These are phyloP conservation scores for Boletellus ananas DNA, from an alignment of 768 basidiomycete species.

Conservation along the genomic window DNA sequence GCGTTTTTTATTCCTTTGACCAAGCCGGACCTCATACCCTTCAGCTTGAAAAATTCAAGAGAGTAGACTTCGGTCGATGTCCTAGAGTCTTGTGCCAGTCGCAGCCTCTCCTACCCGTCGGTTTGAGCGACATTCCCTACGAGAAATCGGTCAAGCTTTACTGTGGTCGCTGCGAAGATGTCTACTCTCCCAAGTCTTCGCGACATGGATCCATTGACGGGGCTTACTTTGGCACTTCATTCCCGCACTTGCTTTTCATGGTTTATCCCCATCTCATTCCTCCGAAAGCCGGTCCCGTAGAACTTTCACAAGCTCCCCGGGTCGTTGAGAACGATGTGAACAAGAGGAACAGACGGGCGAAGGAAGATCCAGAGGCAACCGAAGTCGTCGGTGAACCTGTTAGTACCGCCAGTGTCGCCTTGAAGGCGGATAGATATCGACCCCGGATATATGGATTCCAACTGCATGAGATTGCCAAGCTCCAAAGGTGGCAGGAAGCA, in stretches of 20 bases:
- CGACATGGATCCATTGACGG: constrained; percentile 97
- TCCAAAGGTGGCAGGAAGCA: constrained; percentile 96
- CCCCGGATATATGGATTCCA: constrained; percentile 98
- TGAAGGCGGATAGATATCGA: constrained; percentile 89
- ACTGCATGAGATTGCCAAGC: constrained; percentile 86
- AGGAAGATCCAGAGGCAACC: constrained; percentile 48
- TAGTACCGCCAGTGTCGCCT: constrained; percentile 76
- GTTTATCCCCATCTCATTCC: constrained; percentile 94
- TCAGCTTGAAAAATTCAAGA: constrained; percentile 95
- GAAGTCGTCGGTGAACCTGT: constrained; percentile 62
- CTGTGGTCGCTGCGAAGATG: constrained; percentile 97
- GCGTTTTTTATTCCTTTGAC: not conserved
- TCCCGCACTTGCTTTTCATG: constrained; percentile 95
- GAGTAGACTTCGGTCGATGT: constrained; percentile 97
- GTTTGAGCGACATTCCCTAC: constrained; percentile 95
- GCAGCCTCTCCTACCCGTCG: constrained; percentile 94
- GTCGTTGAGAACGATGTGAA: constrained; percentile 27
- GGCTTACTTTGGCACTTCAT: constrained; percentile 97
- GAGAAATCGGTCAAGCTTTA: constrained; percentile 99
- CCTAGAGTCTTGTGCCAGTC: constrained; percentile 94
- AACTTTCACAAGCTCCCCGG: constrained; percentile 29
- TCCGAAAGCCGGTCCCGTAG: constrained; percentile 61
- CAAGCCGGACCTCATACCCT: not conserved
- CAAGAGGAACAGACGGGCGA: constrained; percentile 45
- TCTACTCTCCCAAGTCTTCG: constrained; percentile 96